Evolutionary conservation across 805 yeast genomes (phyloP), one percentile per base, ranked within the genome.

Genomic region (Huiozyma sinensis): DNA sequence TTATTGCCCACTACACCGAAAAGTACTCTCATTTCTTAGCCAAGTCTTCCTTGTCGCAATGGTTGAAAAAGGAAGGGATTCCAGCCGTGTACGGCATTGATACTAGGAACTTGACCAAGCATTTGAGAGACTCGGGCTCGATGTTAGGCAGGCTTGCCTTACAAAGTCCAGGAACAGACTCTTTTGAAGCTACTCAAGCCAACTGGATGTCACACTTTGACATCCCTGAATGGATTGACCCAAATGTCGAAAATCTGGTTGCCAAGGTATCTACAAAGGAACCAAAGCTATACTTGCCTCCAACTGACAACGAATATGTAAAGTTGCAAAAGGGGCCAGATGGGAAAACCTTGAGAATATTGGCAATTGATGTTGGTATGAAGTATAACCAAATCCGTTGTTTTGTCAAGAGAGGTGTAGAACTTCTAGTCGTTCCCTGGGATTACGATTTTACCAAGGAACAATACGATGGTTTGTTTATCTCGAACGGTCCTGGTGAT

Each of bases 401-500:
- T 67, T 90, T 92, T 52, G 87, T 92, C 47, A 78, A 79, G 63
- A 82, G 98, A 60, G 98, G 99, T 64, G 96, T 92, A 42, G 97
- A 94, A 69, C 73, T 92, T 54, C 77, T 79, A 61, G 97, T 92
- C 44, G 97, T 92, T 40, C 97, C 98, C 48, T 90, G 90, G 89
- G 81, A 92, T 64, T 80, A 88, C 61, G 95, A 88, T 66, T 81
- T 83, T 64, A 70, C 83, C 49, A 58, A 67, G 41, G 95, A 87
- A 66, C 73, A 79, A 50, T 92, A 83, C 63, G 98, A 92, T 65
- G 99, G 98, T 72, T 73, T 92, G 57, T 92, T 92, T 67, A 72
- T 90, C 52, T 89, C 97, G 44, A 92, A 92, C 67, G 99, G 99
- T 71, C 99, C 99, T 29, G 99, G 99, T 77, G 97, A 92, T 69